Evolutionary conservation across 371 early-diverging fungal genomes (phyloP).

Genomic region (Lichtheimia ramosa): DNA sequence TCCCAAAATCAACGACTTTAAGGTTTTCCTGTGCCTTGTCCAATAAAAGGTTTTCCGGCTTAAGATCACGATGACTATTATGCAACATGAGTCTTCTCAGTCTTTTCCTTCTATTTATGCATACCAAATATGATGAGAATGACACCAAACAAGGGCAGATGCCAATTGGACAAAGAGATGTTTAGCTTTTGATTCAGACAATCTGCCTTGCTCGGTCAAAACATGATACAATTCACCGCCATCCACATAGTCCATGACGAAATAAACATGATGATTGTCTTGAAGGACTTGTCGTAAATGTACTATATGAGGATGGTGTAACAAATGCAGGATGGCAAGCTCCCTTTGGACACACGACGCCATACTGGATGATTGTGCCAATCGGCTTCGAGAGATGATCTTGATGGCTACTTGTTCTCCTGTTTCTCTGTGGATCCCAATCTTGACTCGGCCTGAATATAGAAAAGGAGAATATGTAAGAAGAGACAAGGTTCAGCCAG

Average conservation of each 20-base stretch:
- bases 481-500: neutral
- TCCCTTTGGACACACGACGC: slow-evolving; percentile 85
- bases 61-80: slow-evolving; percentile 56
- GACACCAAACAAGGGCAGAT: slow-evolving; percentile 89
- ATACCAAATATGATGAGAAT: slow-evolving; percentile 84
- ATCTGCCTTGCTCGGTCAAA: slow-evolving; percentile 79
- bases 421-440: slow-evolving; percentile 71
- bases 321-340: slow-evolving; percentile 85
- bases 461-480: neutral
- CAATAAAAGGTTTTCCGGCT: slow-evolving; percentile 74
- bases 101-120: neutral
- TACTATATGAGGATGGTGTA: slow-evolving; percentile 88
- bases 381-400: slow-evolving; percentile 71
- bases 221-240: slow-evolving; percentile 96
- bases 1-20: slow-evolving; percentile 86
- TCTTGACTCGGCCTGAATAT: slow-evolving; percentile 77
- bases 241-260: slow-evolving; percentile 93
- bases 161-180: slow-evolving; percentile 90
- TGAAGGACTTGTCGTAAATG: slow-evolving; percentile 87
- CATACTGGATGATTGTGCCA: slow-evolving; percentile 50
- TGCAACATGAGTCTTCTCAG: neutral
- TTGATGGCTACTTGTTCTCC: slow-evolving; percentile 84
- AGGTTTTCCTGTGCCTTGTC: slow-evolving; percentile 65
- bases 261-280: slow-evolving; percentile 60
- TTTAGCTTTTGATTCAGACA: slow-evolving; percentile 85